phyloP scores from a whole-genome alignment of 2,329 filamentous ascomycete genomes.

The Colletotrichum orbiculare region DNA sequence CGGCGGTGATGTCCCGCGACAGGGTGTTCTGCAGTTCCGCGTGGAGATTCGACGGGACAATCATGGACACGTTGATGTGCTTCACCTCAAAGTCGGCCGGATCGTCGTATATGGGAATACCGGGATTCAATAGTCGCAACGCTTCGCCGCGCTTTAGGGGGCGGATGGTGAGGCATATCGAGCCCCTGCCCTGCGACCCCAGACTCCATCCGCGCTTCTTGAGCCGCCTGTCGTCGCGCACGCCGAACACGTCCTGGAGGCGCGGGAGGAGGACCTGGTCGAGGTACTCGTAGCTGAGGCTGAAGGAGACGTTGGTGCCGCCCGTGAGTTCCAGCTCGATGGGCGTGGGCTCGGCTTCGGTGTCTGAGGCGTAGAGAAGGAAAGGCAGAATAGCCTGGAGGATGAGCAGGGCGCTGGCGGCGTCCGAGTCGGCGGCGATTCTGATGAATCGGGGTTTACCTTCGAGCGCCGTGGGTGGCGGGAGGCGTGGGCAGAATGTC shows the following conservation, averaged over 20 bases:
- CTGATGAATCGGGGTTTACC: constrained; percentile 52
- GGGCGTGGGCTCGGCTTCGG: constrained; percentile 43
- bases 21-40: constrained; percentile 54
- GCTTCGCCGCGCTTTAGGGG: constrained; percentile 48
- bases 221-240: constrained; percentile 58
- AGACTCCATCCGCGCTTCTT: constrained; percentile 62
- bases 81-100: constrained; percentile 49
- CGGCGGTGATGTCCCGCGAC: constrained; percentile 48
- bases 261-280: constrained; percentile 69
- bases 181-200: constrained; percentile 54
- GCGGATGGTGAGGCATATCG: constrained; percentile 54
- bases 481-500: constrained; percentile 56
- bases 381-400: constrained; percentile 71
- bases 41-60: constrained; percentile 59
- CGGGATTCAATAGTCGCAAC: constrained; percentile 49
- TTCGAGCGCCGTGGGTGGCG: constrained; percentile 51
- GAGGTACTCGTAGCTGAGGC: constrained; percentile 70
- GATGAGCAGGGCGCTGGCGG: constrained; percentile 67
- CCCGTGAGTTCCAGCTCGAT: constrained; percentile 64
- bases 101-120: constrained; percentile 33
- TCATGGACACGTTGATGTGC: constrained; percentile 61
- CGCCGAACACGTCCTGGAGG: constrained; percentile 61
- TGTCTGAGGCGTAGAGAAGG: constrained; percentile 64
- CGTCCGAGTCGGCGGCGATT: constrained; percentile 60
- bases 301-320: constrained; percentile 69